Percentiles rank a stretch among this genome's conserved stretches.
Conservation (phyloP, 208 protist species). For the Lotmaria passim region DNA sequence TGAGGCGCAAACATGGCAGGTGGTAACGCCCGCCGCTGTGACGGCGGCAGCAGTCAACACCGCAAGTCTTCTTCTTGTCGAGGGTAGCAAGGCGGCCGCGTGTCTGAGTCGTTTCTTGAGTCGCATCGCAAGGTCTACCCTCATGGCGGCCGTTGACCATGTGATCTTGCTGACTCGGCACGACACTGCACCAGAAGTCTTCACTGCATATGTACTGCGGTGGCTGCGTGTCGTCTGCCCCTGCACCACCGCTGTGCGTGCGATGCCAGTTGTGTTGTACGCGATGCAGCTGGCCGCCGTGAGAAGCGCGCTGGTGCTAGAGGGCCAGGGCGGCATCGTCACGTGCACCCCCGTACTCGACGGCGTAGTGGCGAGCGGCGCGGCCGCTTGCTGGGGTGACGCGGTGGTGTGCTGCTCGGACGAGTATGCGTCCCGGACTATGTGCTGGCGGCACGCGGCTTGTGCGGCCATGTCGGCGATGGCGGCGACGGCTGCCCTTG, state of each 20-base stretch:
- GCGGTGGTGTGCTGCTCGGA: no score
- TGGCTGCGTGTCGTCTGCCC: constrained; percentile 12
- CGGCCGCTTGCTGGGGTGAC: constrained; percentile 9
- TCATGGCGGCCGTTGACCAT: background rate
- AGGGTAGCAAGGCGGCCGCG: background rate
- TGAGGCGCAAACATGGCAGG: constrained; percentile 3
- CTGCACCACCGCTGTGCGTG: background rate
- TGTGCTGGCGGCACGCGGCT: constrained; percentile 1
- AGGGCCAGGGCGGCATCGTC: constrained; percentile 8
- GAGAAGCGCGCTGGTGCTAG: constrained; percentile 16
- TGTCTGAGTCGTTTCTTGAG: constrained; percentile 5
- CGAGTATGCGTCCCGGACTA: no score
- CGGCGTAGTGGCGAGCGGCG: constrained; percentile 4
- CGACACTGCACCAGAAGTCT: background rate
- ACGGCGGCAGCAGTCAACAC: background rate
- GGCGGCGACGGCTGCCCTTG: background rate
- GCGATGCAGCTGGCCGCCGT: background rate
- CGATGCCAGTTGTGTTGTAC: constrained; percentile 8
- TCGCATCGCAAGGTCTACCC: background rate
- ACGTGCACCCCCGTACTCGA: constrained; percentile 15
- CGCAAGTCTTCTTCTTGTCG: background rate
- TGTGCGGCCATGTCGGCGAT: background rate
- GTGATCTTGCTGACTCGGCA: background rate
- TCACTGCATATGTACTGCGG: constrained; percentile 21
- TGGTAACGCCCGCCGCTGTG: background rate